A percentile compares a stretch with the other conserved stretches of the same genome.
These are phyloP conservation scores for Vigna hirtella DNA, from an alignment of 306 rosid species.

Conservation along the genomic window DNA sequence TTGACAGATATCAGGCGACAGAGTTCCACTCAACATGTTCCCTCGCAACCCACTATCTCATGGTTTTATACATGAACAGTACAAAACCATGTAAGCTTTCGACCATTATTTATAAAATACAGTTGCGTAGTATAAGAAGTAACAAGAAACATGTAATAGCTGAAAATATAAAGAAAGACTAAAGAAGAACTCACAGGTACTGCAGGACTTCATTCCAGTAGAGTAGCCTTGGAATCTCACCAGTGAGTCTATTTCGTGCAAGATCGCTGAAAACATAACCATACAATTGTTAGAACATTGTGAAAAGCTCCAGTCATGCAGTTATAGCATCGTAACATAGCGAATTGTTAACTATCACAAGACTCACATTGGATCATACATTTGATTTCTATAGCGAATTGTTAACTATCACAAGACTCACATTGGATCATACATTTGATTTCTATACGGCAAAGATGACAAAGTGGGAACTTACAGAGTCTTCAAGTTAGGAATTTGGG, in stretches of 20 bases:
- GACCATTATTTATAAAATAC: not conserved
- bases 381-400: not conserved
- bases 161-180: not conserved
- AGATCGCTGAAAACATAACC: conserved; percentile 13
- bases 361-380: not conserved
- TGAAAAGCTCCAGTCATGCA: not conserved
- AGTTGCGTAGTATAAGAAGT: not conserved
- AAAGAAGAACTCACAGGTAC: conserved; percentile 15
- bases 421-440: not conserved
- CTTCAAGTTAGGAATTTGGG: conserved; percentile 31
- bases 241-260: conserved; percentile 21
- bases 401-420: not conserved
- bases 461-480: conserved; percentile 23
- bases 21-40: conserved; percentile 29
- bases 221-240: conserved; percentile 27
- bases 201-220: conserved; percentile 29
- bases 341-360: not conserved
- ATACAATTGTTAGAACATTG: not conserved
- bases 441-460: not conserved
- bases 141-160: not conserved
- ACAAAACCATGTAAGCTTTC: not conserved
- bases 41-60: conserved; percentile 16
- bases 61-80: not conserved
- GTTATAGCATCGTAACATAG: not conserved
- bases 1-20: conserved; percentile 29